These are phyloP conservation scores for Pyricularia pennisetigena DNA, from an alignment of 2,329 filamentous ascomycete species.

Conservation along the genomic window DNA sequence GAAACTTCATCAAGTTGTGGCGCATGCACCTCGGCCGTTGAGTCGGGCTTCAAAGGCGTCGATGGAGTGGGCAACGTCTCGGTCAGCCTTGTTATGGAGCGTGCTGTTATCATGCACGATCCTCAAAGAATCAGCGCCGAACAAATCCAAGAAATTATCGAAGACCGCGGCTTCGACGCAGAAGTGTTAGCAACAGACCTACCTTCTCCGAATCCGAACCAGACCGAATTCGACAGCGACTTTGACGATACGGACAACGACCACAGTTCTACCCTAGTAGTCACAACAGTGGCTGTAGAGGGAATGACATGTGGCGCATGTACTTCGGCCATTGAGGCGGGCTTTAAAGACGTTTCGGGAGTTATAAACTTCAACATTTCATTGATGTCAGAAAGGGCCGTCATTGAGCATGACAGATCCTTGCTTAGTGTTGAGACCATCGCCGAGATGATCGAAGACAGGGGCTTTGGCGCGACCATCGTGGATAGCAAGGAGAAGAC, in stretches of 20 bases:
- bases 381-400: conserved; percentile 72
- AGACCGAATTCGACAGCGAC: conserved; percentile 18
- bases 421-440: conserved; percentile 43
- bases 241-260: conserved; percentile 20
- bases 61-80: conserved; percentile 78
- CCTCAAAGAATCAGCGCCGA: conserved; percentile 63
- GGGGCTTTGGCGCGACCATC: conserved; percentile 73
- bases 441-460: conserved; percentile 52
- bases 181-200: conserved; percentile 77
- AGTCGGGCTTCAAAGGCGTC: conserved; percentile 77
- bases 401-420: conserved; percentile 66
- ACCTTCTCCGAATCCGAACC: conserved; percentile 40
- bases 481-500: conserved; percentile 55
- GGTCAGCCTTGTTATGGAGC: conserved; percentile 88
- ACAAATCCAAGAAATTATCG: conserved; percentile 73
- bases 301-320: conserved; percentile 92
- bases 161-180: conserved; percentile 87
- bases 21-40: conserved; percentile 90
- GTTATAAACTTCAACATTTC: conserved; percentile 74
- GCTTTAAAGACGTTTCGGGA: conserved; percentile 64
- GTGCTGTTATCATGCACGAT: conserved; percentile 90
- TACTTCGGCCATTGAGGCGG: conserved; percentile 74
- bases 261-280: conserved; percentile 32
- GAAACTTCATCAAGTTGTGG: conserved; percentile 55
- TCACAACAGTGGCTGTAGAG: conserved; percentile 68